A percentile compares a stretch with the other conserved stretches of the same genome.
These are phyloP conservation scores for Babjeviella inositovora DNA, from an alignment of 805 yeast genomes.

Conservation along the genomic window DNA sequence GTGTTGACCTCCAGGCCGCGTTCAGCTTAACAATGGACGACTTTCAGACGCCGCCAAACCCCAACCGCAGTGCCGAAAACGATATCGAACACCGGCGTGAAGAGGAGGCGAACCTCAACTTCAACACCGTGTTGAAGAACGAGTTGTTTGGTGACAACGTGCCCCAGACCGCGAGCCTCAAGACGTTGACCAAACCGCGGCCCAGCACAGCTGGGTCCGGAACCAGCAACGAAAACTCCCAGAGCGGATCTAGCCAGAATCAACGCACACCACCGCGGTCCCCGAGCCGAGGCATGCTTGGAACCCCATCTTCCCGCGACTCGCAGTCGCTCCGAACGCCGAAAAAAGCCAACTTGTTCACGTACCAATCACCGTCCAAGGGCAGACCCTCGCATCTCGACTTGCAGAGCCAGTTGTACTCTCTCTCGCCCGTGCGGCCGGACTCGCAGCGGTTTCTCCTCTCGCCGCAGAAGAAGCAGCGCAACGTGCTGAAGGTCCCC, in stretches of 20 bases:
- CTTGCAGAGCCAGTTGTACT: conserved; percentile 59
- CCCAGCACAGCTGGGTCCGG: conserved; percentile 6
- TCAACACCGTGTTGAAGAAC: conserved; percentile 71
- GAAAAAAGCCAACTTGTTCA: conserved; percentile 44
- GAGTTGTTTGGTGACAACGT: conserved; percentile 86
- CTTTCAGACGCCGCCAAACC: conserved; percentile 8
- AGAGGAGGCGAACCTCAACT: conserved; percentile 77
- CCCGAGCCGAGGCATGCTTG: too few relatives aligned
- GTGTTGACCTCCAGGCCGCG: conserved; percentile 80
- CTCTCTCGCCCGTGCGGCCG: conserved; percentile 75
- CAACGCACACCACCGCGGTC: too few relatives aligned
- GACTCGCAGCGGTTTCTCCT: conserved; percentile 70
- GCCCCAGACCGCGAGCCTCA: conserved; percentile 28
- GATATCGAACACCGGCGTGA: conserved; percentile 57
- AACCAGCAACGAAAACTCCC: conserved; percentile 2
- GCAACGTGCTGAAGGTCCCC: conserved; percentile 76
- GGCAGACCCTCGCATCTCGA: conserved; percentile 42
- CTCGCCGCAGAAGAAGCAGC: conserved; percentile 66
- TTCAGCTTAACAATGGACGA: conserved; percentile 36
- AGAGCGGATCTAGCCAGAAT: too few relatives aligned
- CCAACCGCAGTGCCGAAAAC: conserved; percentile 19
- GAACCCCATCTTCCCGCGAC: background rate
- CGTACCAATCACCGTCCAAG: conserved; percentile 60
- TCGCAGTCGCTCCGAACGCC: conserved; percentile 7
- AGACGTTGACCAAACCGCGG: conserved; percentile 6